A percentile compares a stretch with the other conserved stretches of the same genome.
Conservation (phyloP, 140 eudicot genomes). For the Senecio squalidus region DNA sequence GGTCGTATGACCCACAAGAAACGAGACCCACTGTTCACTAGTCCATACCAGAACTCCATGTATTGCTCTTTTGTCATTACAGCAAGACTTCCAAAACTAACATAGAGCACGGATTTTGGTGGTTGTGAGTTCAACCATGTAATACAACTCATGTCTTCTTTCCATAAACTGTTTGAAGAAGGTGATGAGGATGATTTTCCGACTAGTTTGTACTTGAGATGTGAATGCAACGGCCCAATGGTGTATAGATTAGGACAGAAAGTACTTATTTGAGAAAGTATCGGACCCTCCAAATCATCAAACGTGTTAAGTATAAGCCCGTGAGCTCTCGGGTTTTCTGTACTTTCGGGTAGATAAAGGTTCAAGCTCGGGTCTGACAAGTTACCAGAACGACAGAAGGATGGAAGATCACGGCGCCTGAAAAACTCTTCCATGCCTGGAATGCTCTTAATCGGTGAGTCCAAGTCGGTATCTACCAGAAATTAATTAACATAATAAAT, state of each 20-base stretch:
- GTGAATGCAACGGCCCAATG: constrained; percentile 63
- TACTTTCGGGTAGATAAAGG: constrained; percentile 17
- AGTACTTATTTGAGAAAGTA: constrained; percentile 33
- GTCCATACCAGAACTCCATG: constrained; percentile 55
- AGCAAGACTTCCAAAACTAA: constrained; percentile 56
- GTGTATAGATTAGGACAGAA: constrained; percentile 47
- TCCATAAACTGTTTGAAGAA: constrained; percentile 47
- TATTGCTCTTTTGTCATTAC: constrained; percentile 33
- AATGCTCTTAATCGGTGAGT: constrained; percentile 30
- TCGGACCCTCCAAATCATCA: constrained; percentile 53
- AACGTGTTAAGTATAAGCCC: constrained; percentile 73
- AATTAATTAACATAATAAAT: background rate
- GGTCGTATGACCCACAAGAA: constrained; percentile 65
- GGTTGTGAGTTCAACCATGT: constrained; percentile 53
- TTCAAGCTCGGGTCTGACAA: constrained; percentile 16
- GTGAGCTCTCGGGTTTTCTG: constrained; percentile 29
- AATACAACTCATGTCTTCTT: constrained; percentile 47
- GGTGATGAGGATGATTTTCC: constrained; percentile 12
- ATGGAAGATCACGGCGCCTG: constrained; percentile 56
- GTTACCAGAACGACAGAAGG: constrained; percentile 32
- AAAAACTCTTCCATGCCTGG: constrained; percentile 51
- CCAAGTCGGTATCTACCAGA: constrained; percentile 34
- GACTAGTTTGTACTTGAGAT: constrained; percentile 23
- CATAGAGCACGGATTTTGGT: constrained; percentile 44
- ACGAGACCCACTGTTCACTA: constrained; percentile 38